These are phyloP conservation scores for Alternaria angustiovoidea DNA, from an alignment of 2,329 filamentous ascomycete genomes.

Conservation along the genomic window DNA sequence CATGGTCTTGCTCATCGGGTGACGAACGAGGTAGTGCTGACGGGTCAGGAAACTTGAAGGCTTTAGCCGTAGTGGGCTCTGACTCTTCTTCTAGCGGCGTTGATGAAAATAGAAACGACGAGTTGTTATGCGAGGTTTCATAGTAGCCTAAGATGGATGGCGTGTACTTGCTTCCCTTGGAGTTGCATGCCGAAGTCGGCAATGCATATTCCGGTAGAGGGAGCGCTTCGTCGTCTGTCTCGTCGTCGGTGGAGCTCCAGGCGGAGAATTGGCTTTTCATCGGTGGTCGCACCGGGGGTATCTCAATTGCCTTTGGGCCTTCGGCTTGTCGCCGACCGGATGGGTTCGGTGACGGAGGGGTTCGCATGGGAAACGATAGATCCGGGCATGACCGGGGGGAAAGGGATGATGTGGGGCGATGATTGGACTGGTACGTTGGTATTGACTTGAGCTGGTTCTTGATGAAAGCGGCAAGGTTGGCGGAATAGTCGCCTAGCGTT, in stretches of 20 bases:
- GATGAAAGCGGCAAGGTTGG: slow-evolving; percentile 49
- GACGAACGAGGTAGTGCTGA: slow-evolving; percentile 22
- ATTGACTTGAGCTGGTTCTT: slow-evolving; percentile 46
- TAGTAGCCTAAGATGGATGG: slow-evolving; percentile 46
- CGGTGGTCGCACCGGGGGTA: slow-evolving; percentile 44
- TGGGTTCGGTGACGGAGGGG: slow-evolving; percentile 33
- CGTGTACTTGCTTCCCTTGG: slow-evolving; percentile 33
- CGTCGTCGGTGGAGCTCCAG: slow-evolving; percentile 50
- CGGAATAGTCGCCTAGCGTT: slow-evolving; percentile 44
- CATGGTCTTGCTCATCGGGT: slow-evolving; percentile 23
- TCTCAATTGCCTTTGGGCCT: slow-evolving; percentile 36
- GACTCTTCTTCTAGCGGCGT: slow-evolving; percentile 37
- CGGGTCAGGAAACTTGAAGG: slow-evolving; percentile 31
- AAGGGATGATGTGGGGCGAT: slow-evolving; percentile 26
- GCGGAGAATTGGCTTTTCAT: slow-evolving; percentile 47
- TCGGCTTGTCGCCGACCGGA: slow-evolving; percentile 26
- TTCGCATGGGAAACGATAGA: slow-evolving; percentile 28
- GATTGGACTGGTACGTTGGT: slow-evolving; percentile 37
- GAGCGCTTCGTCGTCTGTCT: slow-evolving; percentile 36
- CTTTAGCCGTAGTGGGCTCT: slow-evolving; percentile 31
- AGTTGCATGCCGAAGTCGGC: slow-evolving; percentile 7
- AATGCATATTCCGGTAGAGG: slow-evolving; percentile 24
- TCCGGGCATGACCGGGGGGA: slow-evolving; percentile 46
- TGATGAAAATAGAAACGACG: slow-evolving; percentile 44
- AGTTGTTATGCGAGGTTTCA: slow-evolving; percentile 26